These are phyloP conservation scores for Macaranga tanarius DNA, from an alignment of 441 rosid genomes.

Conservation along the genomic window DNA sequence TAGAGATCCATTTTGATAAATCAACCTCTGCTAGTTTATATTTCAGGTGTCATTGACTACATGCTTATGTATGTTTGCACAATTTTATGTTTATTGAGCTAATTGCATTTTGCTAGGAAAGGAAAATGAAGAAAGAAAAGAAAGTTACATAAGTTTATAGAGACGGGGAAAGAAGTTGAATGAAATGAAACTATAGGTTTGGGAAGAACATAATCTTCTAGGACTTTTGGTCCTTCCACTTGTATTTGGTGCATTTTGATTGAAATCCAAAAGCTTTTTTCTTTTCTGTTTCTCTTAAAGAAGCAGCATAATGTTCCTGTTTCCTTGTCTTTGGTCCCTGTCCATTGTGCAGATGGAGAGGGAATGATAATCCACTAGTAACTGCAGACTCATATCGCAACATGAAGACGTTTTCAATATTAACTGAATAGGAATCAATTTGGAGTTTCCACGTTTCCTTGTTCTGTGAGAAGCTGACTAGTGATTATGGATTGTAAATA, in stretches of 20 bases:
- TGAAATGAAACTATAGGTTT: background rate
- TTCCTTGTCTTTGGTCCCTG: too few species aligned
- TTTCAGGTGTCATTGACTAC: background rate
- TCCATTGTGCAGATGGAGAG: background rate
- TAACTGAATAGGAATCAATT: background rate
- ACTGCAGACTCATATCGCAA: background rate
- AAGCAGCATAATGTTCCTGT: too few species aligned
- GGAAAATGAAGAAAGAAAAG: background rate
- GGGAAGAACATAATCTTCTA: too few species aligned
- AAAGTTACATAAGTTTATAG: background rate
- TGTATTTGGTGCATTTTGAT: background rate
- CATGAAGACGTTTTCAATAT: background rate
- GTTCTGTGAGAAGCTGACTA: background rate
- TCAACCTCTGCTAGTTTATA: background rate
- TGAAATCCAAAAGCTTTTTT: background rate
- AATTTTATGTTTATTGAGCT: background rate
- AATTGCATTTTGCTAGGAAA: background rate
- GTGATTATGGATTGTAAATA: background rate
- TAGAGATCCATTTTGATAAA: too few species aligned
- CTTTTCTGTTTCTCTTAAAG: background rate
- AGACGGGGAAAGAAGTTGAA: background rate
- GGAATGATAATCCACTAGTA: background rate
- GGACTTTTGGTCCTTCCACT: too few species aligned
- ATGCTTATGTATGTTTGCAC: background rate
- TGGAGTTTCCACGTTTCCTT: background rate